Base-by-base conservation (phyloP, 1,284 basidiomycete genomes). In the Bondarzewia mesenterica region DNA sequence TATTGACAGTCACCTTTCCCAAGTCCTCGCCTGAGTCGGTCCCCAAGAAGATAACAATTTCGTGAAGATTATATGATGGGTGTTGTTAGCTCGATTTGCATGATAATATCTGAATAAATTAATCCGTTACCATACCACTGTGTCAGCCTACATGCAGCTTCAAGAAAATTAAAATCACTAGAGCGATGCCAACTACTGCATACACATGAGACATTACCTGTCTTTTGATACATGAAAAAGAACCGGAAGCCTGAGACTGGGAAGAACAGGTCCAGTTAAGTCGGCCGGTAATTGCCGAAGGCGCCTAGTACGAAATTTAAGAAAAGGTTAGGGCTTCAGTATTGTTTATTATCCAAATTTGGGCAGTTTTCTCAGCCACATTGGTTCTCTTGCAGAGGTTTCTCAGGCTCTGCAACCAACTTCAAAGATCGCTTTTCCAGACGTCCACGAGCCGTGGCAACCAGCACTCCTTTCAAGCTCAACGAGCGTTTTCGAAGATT, bases 1-100 rank as follows among this genome's bases (percentile, higher is more conserved):
- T 75, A 16, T 50, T 77, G 50, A 68, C 60, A 7, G 59, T 75
- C 44, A 66, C 61, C 0, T 75, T 71, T 66, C 74, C 73, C 0
- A 71, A 67, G 59, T 59, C 57, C 21, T 60, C 60, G 20, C 54
- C 62, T 14, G 60, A 67, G 53, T 60, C 63, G 43, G 58, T 57
- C 46, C 59, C 66, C 16, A 63, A 60, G 60, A 68, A 62, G 51
- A 67, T 72, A 54, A 53, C 62, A 2, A 59, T 74, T 41, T 32
- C 58, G 23, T 66, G 49, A 65, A n/a, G n/a, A n/a, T n/a, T n/a
- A n/a, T n/a, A n/a, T n/a, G n/a, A n/a, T n/a, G n/a, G n/a, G n/a
- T n/a, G n/a, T n/a, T n/a, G n/a, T n/a, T n/a, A n/a, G n/a, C n/a
- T n/a, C n/a, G n/a, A n/a, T n/a, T n/a, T n/a, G n/a, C n/a, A n/a